These are phyloP conservation scores for Amylocarpus encephaloides DNA, from an alignment of 2,329 filamentous ascomycete species.

Conservation along the genomic window DNA sequence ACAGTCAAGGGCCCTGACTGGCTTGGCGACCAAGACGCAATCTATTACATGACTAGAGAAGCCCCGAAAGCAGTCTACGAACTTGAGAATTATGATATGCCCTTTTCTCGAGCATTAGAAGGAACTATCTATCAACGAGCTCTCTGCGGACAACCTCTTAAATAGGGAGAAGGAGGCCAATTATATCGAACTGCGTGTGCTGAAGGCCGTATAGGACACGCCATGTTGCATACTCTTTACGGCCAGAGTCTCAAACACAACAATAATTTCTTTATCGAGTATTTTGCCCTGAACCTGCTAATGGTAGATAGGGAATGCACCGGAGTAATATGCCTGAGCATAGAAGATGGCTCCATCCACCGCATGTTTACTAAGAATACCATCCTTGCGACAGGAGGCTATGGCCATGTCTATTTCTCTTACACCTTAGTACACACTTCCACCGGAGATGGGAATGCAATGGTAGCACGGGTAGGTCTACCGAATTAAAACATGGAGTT, in stretches of 20 bases:
- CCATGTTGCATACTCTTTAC: slow-evolving; percentile 39
- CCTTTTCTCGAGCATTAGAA: slow-evolving; percentile 42
- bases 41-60: slow-evolving; percentile 53
- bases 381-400: slow-evolving; percentile 42
- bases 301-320: slow-evolving; percentile 43
- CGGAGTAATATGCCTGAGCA: slow-evolving; percentile 39
- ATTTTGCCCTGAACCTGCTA: slow-evolving; percentile 42
- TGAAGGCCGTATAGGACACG: slow-evolving; percentile 22
- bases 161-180: slow-evolving; percentile 43
- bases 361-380: slow-evolving; percentile 43
- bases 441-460: slow-evolving; percentile 44
- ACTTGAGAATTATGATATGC: slow-evolving; percentile 49
- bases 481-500: slow-evolving; percentile 46
- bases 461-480: slow-evolving; percentile 42
- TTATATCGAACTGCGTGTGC: slow-evolving; percentile 42
- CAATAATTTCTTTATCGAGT: slow-evolving; percentile 45
- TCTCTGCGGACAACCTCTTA: slow-evolving; percentile 40
- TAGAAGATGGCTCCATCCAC: slow-evolving; percentile 44
- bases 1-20: slow-evolving; percentile 53
- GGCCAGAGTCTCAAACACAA: slow-evolving; percentile 42
- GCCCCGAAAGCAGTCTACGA: slow-evolving; percentile 48
- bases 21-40: slow-evolving; percentile 53
- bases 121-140: slow-evolving; percentile 43
- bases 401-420: slow-evolving; percentile 44
- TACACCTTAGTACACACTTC: slow-evolving; percentile 43